Percentiles rank a stretch among this genome's conserved stretches.
Evolutionary conservation across 106 monocot genomes (phyloP).

Genomic region (Iris macrosiphon): DNA sequence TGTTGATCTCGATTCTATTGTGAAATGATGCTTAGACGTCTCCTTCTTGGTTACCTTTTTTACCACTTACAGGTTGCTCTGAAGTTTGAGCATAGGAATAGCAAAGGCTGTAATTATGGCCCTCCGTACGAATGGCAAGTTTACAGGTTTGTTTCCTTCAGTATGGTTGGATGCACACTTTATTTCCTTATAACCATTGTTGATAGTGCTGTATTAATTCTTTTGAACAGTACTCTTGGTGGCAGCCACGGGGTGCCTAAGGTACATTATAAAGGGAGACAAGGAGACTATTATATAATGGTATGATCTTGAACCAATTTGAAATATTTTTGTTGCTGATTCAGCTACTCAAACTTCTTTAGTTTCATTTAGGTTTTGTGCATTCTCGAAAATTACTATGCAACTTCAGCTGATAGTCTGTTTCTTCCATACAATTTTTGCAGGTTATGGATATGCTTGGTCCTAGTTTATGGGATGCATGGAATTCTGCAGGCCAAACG

Average conservation of each 20-base stretch:
- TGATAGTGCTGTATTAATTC: neutral
- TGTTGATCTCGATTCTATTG: neutral
- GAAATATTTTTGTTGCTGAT: neutral
- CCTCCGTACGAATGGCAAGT: constrained; percentile 97
- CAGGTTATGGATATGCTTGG: constrained; percentile 83
- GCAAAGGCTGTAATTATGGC: constrained; percentile 90
- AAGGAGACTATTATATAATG: constrained; percentile 71
- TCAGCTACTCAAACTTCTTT: neutral
- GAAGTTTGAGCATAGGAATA: constrained; percentile 79
- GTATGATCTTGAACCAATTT: constrained; percentile 20
- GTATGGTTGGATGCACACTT: neutral
- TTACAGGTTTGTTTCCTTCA: constrained; percentile 35
- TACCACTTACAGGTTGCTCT: constrained; percentile 50
- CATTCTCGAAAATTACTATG: neutral
- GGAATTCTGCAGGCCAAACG: constrained; percentile 71
- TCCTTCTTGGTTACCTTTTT: neutral
- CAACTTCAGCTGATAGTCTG: neutral
- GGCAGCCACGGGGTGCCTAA: constrained; percentile 63
- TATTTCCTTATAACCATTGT: neutral
- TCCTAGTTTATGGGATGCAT: constrained; percentile 76
- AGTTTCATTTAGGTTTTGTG: neutral
- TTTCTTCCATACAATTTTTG: neutral
- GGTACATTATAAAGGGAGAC: constrained; percentile 72
- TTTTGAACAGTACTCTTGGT: constrained; percentile 47
- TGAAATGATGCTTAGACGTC: too few species aligned